phyloP scores from a whole-genome alignment of 73 alveolate genomes.

The Tetrahymena borealis region DNA sequence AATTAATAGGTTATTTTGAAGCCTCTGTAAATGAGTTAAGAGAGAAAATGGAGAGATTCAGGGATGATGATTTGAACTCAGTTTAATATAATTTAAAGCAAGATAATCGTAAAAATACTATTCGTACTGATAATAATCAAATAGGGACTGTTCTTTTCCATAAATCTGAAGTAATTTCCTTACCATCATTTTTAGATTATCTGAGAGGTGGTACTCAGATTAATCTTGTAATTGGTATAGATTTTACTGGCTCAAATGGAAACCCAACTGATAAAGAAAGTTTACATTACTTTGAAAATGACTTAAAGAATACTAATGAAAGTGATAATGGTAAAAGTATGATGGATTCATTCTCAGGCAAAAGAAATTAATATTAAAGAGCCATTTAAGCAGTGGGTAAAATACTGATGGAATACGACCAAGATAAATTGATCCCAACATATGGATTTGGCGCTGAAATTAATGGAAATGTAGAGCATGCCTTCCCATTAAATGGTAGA shows the following conservation, averaged over 20 bases:
- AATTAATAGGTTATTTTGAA: conserved; percentile 40
- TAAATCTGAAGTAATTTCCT: conserved; percentile 34
- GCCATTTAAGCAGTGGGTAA: conserved; percentile 64
- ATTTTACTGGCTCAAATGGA: conserved; percentile 76
- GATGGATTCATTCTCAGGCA: not conserved
- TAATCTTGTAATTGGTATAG: conserved; percentile 70
- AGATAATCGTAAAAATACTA: not conserved
- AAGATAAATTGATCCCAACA: conserved; percentile 71
- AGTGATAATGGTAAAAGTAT: not conserved
- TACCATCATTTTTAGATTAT: conserved; percentile 63
- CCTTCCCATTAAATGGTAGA: conserved; percentile 62
- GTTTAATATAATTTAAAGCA: not conserved
- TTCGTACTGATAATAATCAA: not conserved
- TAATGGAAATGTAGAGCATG: conserved; percentile 45
- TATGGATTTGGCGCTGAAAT: conserved; percentile 79
- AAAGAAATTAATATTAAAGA: conserved; percentile 57
- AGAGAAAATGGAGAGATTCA: not conserved
- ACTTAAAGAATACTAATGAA: too few relatives aligned
- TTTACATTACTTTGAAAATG: conserved; percentile 61
- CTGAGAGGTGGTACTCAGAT: conserved; percentile 69
- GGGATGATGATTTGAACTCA: not conserved
- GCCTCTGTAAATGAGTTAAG: conserved; percentile 33
- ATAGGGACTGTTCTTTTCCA: not conserved
- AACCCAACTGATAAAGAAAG: conserved; percentile 39
- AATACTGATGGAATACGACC: conserved; percentile 68